A percentile compares a stretch with the other conserved stretches of the same genome.
These are phyloP conservation scores for Xylaria sp. DNA, from an alignment of 2,329 filamentous ascomycete species.

Conservation along the genomic window DNA sequence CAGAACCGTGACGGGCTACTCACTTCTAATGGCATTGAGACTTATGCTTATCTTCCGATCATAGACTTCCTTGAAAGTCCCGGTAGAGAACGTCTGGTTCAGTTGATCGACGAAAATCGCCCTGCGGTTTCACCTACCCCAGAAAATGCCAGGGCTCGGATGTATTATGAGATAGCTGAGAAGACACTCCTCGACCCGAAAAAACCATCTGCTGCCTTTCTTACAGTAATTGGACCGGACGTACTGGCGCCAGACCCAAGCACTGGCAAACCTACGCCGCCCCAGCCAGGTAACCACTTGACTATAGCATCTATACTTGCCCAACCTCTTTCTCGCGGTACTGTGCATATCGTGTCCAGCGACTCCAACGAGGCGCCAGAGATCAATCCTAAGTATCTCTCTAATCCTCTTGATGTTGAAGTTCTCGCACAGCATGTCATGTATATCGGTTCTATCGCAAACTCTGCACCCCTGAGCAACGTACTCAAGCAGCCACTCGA, in stretches of 20 bases:
- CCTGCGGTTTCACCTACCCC: background rate
- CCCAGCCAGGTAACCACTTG: conserved; percentile 27
- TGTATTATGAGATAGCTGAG: conserved; percentile 32
- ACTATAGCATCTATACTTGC: conserved; percentile 29
- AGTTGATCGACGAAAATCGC: conserved; percentile 23
- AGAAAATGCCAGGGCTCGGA: background rate
- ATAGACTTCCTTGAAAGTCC: conserved; percentile 1
- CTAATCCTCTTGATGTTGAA: conserved; percentile 30
- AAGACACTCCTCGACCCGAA: conserved; percentile 30
- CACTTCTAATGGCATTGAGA: conserved; percentile 30
- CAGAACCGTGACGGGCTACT: conserved; percentile 30
- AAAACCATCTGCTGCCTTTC: conserved; percentile 27
- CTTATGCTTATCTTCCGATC: conserved; percentile 38
- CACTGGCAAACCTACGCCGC: conserved; percentile 17
- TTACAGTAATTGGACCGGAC: conserved; percentile 29
- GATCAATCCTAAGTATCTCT: conserved; percentile 34
- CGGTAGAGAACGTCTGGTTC: conserved; percentile 15
- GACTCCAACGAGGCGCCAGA: conserved; percentile 1
- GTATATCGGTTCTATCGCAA: conserved; percentile 47
- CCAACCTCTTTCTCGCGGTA: conserved; percentile 36
- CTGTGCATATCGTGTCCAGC: conserved; percentile 29
- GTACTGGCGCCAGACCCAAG: conserved; percentile 15
- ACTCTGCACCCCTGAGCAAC: conserved; percentile 51
- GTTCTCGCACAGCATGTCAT: conserved; percentile 30
- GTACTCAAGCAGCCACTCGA: conserved; percentile 53